Base-by-base conservation (phyloP, 1,284 basidiomycete genomes). In the Malassezia dermatis region DNA sequence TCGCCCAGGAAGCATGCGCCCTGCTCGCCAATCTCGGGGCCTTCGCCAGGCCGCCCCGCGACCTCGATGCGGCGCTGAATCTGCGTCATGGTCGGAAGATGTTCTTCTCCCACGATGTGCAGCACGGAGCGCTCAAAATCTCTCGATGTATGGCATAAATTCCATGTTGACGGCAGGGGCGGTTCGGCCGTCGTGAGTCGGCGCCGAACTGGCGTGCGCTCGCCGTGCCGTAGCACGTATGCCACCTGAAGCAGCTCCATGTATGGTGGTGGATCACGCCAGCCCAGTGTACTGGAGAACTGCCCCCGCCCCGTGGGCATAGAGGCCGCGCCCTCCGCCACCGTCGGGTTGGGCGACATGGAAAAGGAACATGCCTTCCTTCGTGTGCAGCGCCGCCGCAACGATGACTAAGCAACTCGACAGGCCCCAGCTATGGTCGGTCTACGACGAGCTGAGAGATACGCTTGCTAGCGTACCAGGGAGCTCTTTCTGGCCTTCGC, bases 1-100 rank as follows among this genome's bases (percentile, higher is more conserved):
- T 88, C 86, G 27, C 86, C 87, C 13, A 86, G 76, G 53, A 88
- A 75, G 70, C 70, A 73, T 44, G 70, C 66, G 32, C 70, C 69
- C n/a, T 58, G 48, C 24, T 58, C 54, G 24, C 62, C 61, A 10
- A 45, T 32, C 15, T 51, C 43, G 3, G 60, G 58, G 4, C n/a
- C 53, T 28, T 56, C 42, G n/a, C 51, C 51, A 3, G 37, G 37
- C 13, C 46, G 44, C 4, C 43, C 46, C 23, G 63, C 58, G 34
- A 60, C 56, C 51, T 64, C 67, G 52, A 67, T 58, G 41, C 61
- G 56, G 35, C 62, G 55, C 27, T 62, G 57, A 51, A 64, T 61
- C 48, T 52, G 31, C 13, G 27, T 17, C 30, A 39, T 35, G 13
- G n/a, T 24, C 32, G 10, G 15, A 8, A 26, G 30, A 12, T 49